Conservation (phyloP, 2,329 filamentous ascomycete genomes). For the Curvularia spicifera region DNA sequence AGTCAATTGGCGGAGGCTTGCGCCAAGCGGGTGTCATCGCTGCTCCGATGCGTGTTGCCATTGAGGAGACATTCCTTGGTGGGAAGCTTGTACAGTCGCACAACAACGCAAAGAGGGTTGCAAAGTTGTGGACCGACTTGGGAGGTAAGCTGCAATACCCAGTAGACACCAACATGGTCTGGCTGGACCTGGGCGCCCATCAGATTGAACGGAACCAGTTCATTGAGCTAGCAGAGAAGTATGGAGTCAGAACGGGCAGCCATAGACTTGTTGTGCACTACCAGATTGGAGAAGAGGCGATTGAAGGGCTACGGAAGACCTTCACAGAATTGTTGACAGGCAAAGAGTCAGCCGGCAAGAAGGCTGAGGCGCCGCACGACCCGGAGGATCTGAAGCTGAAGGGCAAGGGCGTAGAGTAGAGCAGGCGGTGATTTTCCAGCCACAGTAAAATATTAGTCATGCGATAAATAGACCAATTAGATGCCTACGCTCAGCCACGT, state of each 20-base stretch:
- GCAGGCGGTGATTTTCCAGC: slow-evolving; percentile 18
- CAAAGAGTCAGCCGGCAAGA: slow-evolving; percentile 28
- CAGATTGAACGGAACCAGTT: slow-evolving; percentile 62
- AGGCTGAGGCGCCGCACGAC: slow-evolving; percentile 28
- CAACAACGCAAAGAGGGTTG: slow-evolving; percentile 66
- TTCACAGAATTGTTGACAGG: slow-evolving; percentile 35
- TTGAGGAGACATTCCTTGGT: slow-evolving; percentile 79
- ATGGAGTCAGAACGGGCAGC: slow-evolving; percentile 63
- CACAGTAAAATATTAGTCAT: slow-evolving; percentile 5
- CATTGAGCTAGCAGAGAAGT: slow-evolving; percentile 61
- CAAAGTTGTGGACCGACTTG: slow-evolving; percentile 68
- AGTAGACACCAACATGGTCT: slow-evolving; percentile 91
- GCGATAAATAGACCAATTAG: slow-evolving; percentile 6
- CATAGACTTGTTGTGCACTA: slow-evolving; percentile 72
- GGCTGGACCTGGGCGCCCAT: slow-evolving; percentile 73
- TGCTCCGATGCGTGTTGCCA: slow-evolving; percentile 75
- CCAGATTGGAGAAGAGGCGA: slow-evolving; percentile 71
- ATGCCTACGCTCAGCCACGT: slow-evolving; percentile 4
- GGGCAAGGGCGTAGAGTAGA: slow-evolving; percentile 41
- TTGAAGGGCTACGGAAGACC: slow-evolving; percentile 52
- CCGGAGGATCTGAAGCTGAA: slow-evolving; percentile 39
- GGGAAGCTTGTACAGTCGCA: slow-evolving; percentile 69
- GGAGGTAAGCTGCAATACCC: slow-evolving; percentile 73
- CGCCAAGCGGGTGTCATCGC: slow-evolving; percentile 78
- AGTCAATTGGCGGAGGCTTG: slow-evolving; percentile 79